Evolutionary conservation across 257 asterid genomes (phyloP).

Genomic region (Jaltomata sinuosa): DNA sequence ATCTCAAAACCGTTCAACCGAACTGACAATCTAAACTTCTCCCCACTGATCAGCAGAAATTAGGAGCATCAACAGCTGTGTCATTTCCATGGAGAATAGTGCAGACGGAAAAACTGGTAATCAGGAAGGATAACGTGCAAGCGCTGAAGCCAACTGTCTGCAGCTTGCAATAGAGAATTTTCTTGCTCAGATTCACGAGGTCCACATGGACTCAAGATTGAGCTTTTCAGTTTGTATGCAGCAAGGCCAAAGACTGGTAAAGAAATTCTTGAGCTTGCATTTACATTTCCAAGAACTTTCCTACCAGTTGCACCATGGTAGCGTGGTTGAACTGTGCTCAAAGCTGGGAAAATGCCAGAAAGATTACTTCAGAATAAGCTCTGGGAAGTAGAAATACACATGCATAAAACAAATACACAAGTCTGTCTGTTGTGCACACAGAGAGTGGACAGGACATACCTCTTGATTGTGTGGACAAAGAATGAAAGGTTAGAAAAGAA

Average conservation of each 20-base stretch:
- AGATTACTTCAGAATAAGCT: neutral
- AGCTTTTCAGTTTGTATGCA: constrained; percentile 60
- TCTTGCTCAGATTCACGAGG: constrained; percentile 63
- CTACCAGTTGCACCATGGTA: constrained; percentile 31
- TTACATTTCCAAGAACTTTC: constrained; percentile 17
- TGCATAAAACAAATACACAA: neutral
- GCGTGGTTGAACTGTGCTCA: constrained; percentile 28
- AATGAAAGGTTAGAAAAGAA: constrained; percentile 28
- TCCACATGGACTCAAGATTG: constrained; percentile 44
- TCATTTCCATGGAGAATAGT: constrained; percentile 37
- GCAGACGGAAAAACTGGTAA: constrained; percentile 50
- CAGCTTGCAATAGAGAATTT: constrained; percentile 46
- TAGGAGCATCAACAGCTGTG: neutral
- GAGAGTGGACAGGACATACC: constrained; percentile 26
- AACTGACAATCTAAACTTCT: neutral
- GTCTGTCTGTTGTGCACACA: neutral
- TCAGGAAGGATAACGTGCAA: constrained; percentile 55
- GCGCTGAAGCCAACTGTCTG: constrained; percentile 48
- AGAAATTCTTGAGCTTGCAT: constrained; percentile 39
- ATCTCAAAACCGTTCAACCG: constrained; percentile 10
- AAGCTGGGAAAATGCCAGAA: constrained; percentile 21
- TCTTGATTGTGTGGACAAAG: constrained; percentile 48
- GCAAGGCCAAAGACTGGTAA: constrained; percentile 78
- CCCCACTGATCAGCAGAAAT: neutral
- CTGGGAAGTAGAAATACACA: neutral